A percentile compares a stretch with the other conserved stretches of the same genome.
Conservation (phyloP, 2,329 filamentous ascomycete genomes). For the Fusarium phyllophilum region DNA sequence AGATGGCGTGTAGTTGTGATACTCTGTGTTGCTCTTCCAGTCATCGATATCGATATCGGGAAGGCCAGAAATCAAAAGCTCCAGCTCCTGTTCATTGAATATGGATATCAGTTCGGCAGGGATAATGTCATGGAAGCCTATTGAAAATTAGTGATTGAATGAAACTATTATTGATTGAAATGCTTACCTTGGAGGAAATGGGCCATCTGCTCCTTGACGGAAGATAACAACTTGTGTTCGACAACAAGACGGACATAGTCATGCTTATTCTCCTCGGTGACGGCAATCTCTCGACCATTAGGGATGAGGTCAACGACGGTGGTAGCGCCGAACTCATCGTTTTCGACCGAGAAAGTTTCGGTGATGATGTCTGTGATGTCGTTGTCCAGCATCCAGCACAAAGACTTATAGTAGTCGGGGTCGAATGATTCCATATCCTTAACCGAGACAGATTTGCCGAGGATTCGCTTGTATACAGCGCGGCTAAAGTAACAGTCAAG, state of each 20-base stretch:
- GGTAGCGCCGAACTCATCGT: conserved; percentile 91
- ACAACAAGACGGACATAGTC: conserved; percentile 96
- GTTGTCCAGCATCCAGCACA: conserved; percentile 98
- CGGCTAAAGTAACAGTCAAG: conserved; percentile 99
- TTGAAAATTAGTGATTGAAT: not conserved
- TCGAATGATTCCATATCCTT: conserved; percentile 99
- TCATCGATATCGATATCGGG: conserved; percentile 98
- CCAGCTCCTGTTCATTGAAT: conserved; percentile 98
- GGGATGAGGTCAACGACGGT: conserved; percentile 87
- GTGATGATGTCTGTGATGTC: conserved; percentile 98
- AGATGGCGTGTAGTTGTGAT: conserved; percentile 95
- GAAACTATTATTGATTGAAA: not conserved
- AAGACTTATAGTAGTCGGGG: conserved; percentile 97
- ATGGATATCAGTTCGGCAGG: conserved; percentile 93
- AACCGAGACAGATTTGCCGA: conserved; percentile 93
- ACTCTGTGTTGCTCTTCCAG: conserved; percentile 99
- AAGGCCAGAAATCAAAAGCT: conserved; percentile 94
- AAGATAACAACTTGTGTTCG: conserved; percentile 90
- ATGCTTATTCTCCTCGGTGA: conserved; percentile 98
- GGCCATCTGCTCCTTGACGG: conserved; percentile 94
- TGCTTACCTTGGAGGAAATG: conserved; percentile 83
- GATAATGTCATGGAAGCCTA: conserved; percentile 97
- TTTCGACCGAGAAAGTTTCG: conserved; percentile 93
- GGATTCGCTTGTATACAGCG: conserved; percentile 97
- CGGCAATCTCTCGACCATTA: conserved; percentile 88